phyloP scores from a whole-genome alignment of 2,329 filamentous ascomycete species.

The Penicillium aurantiogriseum region DNA sequence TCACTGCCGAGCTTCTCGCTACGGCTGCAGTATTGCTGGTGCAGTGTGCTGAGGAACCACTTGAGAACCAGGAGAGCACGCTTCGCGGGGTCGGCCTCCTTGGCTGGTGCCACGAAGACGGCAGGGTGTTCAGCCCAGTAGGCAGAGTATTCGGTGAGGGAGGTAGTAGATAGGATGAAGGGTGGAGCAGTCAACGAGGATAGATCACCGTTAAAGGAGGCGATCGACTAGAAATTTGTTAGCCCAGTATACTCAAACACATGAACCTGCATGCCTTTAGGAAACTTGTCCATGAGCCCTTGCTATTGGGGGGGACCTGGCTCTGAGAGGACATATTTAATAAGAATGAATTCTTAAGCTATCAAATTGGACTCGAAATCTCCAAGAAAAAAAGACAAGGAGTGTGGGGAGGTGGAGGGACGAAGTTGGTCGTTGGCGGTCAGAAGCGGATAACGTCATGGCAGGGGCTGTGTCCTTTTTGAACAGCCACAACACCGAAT shows the following conservation, averaged over 20 bases:
- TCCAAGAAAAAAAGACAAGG: not conserved
- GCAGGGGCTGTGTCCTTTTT: not conserved
- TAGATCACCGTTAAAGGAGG: conserved; percentile 78
- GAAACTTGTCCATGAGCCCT: conserved; percentile 49
- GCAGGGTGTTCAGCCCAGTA: conserved; percentile 79
- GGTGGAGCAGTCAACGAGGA: conserved; percentile 77
- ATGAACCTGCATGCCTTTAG: conserved; percentile 40
- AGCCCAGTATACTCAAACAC: conserved; percentile 2
- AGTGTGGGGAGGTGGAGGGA: conserved; percentile 7
- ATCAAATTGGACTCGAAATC: not conserved
- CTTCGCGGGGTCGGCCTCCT: conserved; percentile 75
- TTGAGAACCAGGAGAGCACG: conserved; percentile 84
- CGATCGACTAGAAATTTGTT: conserved; percentile 57
- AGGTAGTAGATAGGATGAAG: conserved; percentile 77
- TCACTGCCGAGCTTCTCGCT: conserved; percentile 85
- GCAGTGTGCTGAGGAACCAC: conserved; percentile 92
- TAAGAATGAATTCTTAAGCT: not conserved
- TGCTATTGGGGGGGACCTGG: conserved; percentile 43
- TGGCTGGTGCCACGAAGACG: conserved; percentile 77
- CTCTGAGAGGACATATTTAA: conserved; percentile 38
- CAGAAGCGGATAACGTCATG: conserved; percentile 27
- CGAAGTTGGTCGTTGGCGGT: conserved; percentile 21
- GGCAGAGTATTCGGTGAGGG: conserved; percentile 74
- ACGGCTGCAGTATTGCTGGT: conserved; percentile 73
- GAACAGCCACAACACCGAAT: conserved; percentile 8